These are phyloP conservation scores for Penicillium expansum DNA, from an alignment of 2,329 filamentous ascomycete genomes.

Conservation along the genomic window DNA sequence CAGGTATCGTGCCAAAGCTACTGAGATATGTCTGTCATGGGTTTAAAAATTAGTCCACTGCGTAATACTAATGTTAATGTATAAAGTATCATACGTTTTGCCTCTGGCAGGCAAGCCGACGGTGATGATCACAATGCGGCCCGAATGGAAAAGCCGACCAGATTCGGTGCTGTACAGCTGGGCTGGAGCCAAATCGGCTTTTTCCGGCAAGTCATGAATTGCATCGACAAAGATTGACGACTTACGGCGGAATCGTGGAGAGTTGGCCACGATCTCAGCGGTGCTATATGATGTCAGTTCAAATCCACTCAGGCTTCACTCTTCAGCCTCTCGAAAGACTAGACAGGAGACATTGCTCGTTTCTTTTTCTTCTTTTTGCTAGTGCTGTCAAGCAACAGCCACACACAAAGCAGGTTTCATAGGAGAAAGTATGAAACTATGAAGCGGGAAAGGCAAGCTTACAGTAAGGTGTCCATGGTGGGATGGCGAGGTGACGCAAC, in stretches of 20 bases:
- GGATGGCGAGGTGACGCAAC: conserved; percentile 5
- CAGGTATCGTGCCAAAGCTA: conserved; percentile 90
- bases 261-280: conserved; percentile 86
- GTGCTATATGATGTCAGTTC: conserved; percentile 57
- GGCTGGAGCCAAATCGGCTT: conserved; percentile 81
- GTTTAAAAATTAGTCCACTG: conserved; percentile 5
- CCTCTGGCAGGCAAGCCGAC: conserved; percentile 92
- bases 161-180: conserved; percentile 99
- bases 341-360: neutral
- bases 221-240: conserved; percentile 97
- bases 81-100: conserved; percentile 68
- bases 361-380: no score
- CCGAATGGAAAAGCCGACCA: conserved; percentile 92
- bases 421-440: neutral
- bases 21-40: conserved; percentile 74
- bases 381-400: neutral
- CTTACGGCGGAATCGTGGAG: conserved; percentile 82
- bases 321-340: neutral
- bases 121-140: conserved; percentile 94
- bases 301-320: conserved; percentile 2
- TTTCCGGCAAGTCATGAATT: conserved; percentile 88
- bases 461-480: conserved; percentile 51
- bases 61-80: neutral
- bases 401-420: neutral
- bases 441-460: conserved; percentile 23